A percentile compares a stretch with the other conserved stretches of the same genome.
These are phyloP conservation scores for Termitomyces sp. DNA, from an alignment of 768 basidiomycete species.

Conservation along the genomic window DNA sequence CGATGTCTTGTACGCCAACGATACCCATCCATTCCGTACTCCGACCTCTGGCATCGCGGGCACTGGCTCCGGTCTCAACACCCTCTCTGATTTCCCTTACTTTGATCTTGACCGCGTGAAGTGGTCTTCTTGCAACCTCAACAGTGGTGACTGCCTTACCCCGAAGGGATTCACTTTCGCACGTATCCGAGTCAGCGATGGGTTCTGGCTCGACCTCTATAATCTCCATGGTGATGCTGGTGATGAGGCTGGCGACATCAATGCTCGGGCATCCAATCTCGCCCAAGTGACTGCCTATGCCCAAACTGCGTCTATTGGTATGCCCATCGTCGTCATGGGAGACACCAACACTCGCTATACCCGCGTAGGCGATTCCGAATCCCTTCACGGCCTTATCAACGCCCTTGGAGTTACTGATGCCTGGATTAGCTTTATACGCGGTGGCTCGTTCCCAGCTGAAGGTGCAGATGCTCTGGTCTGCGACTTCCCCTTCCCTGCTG, in stretches of 20 bases:
- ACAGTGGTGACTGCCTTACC: constrained; percentile 33
- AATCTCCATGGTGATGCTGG: constrained; percentile 38
- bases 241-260: constrained; percentile 26
- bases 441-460: constrained; percentile 23
- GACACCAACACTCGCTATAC: constrained; percentile 37
- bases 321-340: constrained; percentile 33
- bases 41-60: constrained; percentile 32
- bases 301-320: constrained; percentile 25
- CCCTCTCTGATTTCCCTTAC: constrained; percentile 31
- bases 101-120: constrained; percentile 28
- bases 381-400: constrained; percentile 19
- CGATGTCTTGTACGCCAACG: constrained; percentile 28
- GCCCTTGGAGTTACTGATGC: constrained; percentile 23
- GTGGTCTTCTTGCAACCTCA: constrained; percentile 27
- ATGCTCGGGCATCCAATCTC: constrained; percentile 28
- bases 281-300: constrained; percentile 28
- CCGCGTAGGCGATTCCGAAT: constrained; percentile 25
- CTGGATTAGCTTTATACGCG: constrained; percentile 27
- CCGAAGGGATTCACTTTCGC: constrained; percentile 38
- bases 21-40: constrained; percentile 33
- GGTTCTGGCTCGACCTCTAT: constrained; percentile 32
- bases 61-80: constrained; percentile 34
- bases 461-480: constrained; percentile 26
- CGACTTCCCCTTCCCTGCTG: constrained; percentile 26
- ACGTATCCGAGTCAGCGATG: constrained; percentile 27